Evolutionary conservation across 2,329 filamentous ascomycete species (phyloP), one percentile per base, ranked within the genome.

Genomic region (Calonectria fujianensis): DNA sequence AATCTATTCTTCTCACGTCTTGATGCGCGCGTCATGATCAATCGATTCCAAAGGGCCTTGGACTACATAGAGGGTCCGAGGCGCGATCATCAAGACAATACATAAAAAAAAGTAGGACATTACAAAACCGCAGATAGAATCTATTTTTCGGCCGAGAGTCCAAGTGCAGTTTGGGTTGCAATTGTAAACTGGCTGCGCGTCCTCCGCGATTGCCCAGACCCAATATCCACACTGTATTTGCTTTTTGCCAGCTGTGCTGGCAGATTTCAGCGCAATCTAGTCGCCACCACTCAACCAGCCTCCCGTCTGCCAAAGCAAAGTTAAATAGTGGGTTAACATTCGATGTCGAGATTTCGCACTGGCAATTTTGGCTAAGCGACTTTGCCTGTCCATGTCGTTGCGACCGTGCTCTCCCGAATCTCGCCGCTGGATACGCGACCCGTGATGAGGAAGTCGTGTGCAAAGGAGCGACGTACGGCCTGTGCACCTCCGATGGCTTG

Each of bases 401-500:
- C 52, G 29, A 18, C 52, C 52, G 52, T 57, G 52, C 52, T 57
- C 52, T 35, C 52, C 52, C 52, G 52, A 57, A 20, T 57, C 29
- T n/a, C 29, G 31, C 52, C 52, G 29, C 29, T 1, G 29, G 35
- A 20, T 57, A 57, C 27, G 52, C 31, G 52, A 57, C 29, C 31
- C 31, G 51, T 13, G 29, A 20, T 54, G 29, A 18, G 18, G 29
- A 54, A 57, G 27, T 54, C 27, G 52, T 18, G 14, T 14, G 52
- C 29, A 35, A 24, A n/a, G 31, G 52, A 35, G 52, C 52, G 31
- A 57, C 11, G 29, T 57, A 18, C 29, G 52, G 31, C 52, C 52
- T 35, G 52, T 57, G 52, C 52, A 20, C 52, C 52, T 57, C 52
- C 52, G 52, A 57, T 57, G 52, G 52, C 52, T 57, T 57, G 52